Evolutionary conservation across 345 rosid species (phyloP).

Genomic region (rapeseed (Brassica napus)): DNA sequence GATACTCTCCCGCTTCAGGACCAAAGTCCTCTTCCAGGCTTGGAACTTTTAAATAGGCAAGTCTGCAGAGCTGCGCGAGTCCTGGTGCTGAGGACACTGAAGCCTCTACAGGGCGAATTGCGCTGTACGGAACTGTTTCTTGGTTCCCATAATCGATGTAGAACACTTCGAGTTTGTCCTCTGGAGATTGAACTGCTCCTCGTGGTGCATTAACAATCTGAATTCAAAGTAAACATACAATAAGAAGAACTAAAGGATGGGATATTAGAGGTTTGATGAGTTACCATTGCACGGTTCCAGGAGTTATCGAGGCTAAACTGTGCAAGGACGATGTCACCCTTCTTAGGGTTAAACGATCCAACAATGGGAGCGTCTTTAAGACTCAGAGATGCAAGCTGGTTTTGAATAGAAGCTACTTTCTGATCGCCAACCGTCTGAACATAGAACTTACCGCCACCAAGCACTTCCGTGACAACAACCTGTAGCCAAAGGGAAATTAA

Average conservation of each 20-base stretch:
- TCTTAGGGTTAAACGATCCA: constrained; percentile 89
- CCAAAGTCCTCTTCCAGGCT: constrained; percentile 83
- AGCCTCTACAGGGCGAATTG: constrained; percentile 71
- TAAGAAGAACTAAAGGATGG: not conserved
- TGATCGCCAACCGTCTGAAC: constrained; percentile 83
- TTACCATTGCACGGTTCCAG: constrained; percentile 98
- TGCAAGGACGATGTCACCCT: constrained; percentile 87
- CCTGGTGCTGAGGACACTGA: constrained; percentile 70
- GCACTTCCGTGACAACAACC: constrained; percentile 91
- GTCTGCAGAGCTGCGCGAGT: constrained; percentile 91
- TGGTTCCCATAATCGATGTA: constrained; percentile 95
- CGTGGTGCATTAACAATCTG: constrained; percentile 91
- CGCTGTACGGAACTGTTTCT: constrained; percentile 74
- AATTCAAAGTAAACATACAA: constrained; percentile 1
- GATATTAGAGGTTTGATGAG: constrained; percentile 18
- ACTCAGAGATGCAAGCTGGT: constrained; percentile 74
- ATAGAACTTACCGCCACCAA: constrained; percentile 87
- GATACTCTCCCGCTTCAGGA: constrained; percentile 75
- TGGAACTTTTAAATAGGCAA: constrained; percentile 90
- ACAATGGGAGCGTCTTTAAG: constrained; percentile 75
- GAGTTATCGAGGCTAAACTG: constrained; percentile 94
- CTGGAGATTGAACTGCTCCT: constrained; percentile 62
- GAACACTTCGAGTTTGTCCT: constrained; percentile 88
- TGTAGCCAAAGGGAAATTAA: constrained; percentile 39
- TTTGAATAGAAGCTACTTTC: constrained; percentile 73